Conservation (phyloP, 345 rosid species). For the Hibiscus mutabilis region DNA sequence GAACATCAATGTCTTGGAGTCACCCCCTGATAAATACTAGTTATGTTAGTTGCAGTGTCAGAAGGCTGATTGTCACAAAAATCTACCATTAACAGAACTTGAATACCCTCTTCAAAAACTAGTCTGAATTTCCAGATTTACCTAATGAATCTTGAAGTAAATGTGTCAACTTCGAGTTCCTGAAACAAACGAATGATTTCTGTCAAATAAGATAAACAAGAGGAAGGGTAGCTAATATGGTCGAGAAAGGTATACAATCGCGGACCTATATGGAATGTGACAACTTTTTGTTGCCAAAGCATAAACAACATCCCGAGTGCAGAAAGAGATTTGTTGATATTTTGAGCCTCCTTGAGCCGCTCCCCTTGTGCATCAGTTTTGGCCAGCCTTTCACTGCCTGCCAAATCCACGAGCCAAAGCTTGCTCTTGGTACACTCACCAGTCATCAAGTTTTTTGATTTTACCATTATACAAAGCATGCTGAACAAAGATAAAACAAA, state of each 20-base stretch:
- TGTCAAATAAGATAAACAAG: constrained; percentile 12
- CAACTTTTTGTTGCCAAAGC: constrained; percentile 83
- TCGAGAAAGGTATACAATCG: constrained; percentile 1
- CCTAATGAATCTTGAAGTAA: constrained; percentile 93
- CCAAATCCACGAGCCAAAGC: constrained; percentile 72
- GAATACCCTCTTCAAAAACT: constrained; percentile 10
- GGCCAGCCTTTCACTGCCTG: constrained; percentile 94
- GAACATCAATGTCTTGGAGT: constrained; percentile 87
- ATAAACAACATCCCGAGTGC: constrained; percentile 82
- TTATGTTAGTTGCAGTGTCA: not conserved
- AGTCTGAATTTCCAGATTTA: constrained; percentile 21
- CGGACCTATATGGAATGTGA: constrained; percentile 86
- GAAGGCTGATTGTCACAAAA: not conserved
- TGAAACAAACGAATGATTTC: constrained; percentile 33
- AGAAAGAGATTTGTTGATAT: constrained; percentile 85
- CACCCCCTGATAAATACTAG: constrained; percentile 54
- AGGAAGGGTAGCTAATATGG: not conserved
- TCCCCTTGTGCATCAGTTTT: constrained; percentile 93
- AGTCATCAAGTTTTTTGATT: constrained; percentile 68
- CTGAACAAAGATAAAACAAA: constrained; percentile 37
- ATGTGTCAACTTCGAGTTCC: constrained; percentile 97
- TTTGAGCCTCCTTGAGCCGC: constrained; percentile 93
- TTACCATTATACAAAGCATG: constrained; percentile 88
- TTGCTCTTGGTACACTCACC: constrained; percentile 93
- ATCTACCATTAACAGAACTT: not conserved